phyloP scores from a whole-genome alignment of 129 eudicot genomes.

The Helianthus tuberosus region DNA sequence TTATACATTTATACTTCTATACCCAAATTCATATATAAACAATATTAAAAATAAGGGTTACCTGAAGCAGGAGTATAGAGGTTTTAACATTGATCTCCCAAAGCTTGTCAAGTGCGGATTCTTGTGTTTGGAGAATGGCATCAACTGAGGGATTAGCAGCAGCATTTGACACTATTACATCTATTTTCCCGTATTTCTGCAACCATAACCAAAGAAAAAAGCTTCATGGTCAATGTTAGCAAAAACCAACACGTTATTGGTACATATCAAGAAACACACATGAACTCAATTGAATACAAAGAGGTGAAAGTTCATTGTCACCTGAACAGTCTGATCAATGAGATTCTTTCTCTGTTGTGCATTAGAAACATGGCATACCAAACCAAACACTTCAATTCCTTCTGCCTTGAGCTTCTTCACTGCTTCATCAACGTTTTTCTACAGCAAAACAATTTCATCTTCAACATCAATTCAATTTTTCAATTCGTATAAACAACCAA shows the following conservation, averaged over 20 bases:
- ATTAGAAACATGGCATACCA: conserved; percentile 94
- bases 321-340: conserved; percentile 74
- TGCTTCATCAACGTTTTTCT: conserved; percentile 94
- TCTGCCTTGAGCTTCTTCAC: conserved; percentile 61
- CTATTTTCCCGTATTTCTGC: conserved; percentile 92
- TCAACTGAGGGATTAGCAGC: conserved; percentile 88
- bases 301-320: conserved; percentile 13
- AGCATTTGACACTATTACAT: conserved; percentile 91
- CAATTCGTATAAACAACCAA: neutral
- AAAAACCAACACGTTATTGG: neutral
- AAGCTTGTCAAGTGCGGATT: conserved; percentile 82
- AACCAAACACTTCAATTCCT: conserved; percentile 80
- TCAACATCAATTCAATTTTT: neutral
- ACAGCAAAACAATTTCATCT: neutral
- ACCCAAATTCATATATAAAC: neutral
- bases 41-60: conserved; percentile 15
- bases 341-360: conserved; percentile 86
- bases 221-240: neutral
- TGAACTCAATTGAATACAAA: neutral
- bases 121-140: conserved; percentile 68
- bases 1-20: neutral
- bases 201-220: conserved; percentile 18
- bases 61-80: conserved; percentile 80
- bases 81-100: conserved; percentile 95
- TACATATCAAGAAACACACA: neutral